Evolutionary conservation across 2,329 filamentous ascomycete genomes (phyloP).

Genomic region (Phoma sp.): DNA sequence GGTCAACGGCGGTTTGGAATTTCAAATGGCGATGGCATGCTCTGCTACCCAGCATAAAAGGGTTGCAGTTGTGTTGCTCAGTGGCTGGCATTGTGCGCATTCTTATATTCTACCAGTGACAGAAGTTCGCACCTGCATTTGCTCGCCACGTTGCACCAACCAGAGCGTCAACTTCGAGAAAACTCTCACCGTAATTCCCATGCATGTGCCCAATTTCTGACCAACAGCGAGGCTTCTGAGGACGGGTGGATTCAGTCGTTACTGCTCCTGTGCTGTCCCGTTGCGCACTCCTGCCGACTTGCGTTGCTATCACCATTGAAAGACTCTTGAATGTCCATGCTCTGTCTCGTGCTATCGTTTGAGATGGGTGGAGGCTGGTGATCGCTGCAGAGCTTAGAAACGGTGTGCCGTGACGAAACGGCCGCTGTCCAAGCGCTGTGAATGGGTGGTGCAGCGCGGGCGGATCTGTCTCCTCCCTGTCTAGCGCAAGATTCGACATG

Average conservation of each 20-base stretch:
- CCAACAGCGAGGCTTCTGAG: slow-evolving; percentile 7
- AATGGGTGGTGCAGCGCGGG: slow-evolving; percentile 11
- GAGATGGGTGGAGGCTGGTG: slow-evolving; percentile 11
- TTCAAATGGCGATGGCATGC: slow-evolving; percentile 9
- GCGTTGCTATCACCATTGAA: background rate
- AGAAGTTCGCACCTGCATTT: slow-evolving; percentile 18
- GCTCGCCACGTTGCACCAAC: slow-evolving; percentile 21
- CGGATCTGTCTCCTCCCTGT: slow-evolving; percentile 1
- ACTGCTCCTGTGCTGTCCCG: background rate
- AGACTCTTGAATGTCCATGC: slow-evolving; percentile 6
- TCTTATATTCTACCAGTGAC: slow-evolving; percentile 22
- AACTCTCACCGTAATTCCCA: slow-evolving; percentile 11
- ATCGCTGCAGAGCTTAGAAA: slow-evolving; percentile 9
- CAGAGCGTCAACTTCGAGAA: slow-evolving; percentile 3
- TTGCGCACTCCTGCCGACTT: background rate
- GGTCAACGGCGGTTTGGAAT: slow-evolving; percentile 11
- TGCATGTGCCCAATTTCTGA: slow-evolving; percentile 1
- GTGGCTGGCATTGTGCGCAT: slow-evolving; percentile 19
- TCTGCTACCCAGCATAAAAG: slow-evolving; percentile 13
- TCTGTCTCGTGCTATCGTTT: slow-evolving; percentile 17
- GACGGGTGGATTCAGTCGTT: background rate
- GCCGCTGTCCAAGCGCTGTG: slow-evolving; percentile 11
- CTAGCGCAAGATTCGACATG: slow-evolving; percentile 12
- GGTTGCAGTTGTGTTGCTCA: slow-evolving; percentile 20
- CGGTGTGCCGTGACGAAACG: slow-evolving; percentile 11